Conservation (phyloP, 345 rosid species). For the Microthlaspi erraticum region DNA sequence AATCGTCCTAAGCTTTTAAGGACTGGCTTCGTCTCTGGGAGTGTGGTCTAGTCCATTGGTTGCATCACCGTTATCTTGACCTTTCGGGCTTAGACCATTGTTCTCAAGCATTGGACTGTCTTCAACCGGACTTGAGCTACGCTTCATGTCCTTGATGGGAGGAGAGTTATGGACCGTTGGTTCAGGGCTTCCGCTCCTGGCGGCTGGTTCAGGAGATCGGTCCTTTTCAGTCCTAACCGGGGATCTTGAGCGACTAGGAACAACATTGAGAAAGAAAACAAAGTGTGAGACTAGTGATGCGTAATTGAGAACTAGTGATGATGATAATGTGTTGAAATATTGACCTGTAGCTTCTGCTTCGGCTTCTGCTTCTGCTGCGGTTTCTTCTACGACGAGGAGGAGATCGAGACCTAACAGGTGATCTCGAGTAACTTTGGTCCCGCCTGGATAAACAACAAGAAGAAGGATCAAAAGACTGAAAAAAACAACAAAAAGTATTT, state of each 20-base stretch:
- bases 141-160: conserved; percentile 55
- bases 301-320: neutral
- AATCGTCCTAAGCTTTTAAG: neutral
- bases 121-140: conserved; percentile 55
- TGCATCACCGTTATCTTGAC: conserved; percentile 30
- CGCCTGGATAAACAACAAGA: conserved; percentile 42
- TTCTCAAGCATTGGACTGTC: conserved; percentile 41
- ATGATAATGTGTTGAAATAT: neutral
- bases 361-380: conserved; percentile 62
- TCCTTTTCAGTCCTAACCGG: conserved; percentile 60
- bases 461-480: neutral
- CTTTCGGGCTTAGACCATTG: conserved; percentile 50
- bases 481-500: neutral
- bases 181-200: conserved; percentile 48
- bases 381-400: conserved; percentile 67
- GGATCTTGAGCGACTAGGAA: conserved; percentile 68
- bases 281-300: neutral
- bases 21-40: conserved; percentile 38
- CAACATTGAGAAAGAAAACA: neutral
- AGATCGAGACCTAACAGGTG: conserved; percentile 54
- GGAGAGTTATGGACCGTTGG: conserved; percentile 40
- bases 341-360: conserved; percentile 75
- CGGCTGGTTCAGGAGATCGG: conserved; percentile 49
- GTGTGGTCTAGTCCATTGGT: conserved; percentile 54
- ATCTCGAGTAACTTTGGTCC: conserved; percentile 65